Evolutionary conservation across 1,284 basidiomycete genomes (phyloP).

Genomic region (Marasmius oreades): DNA sequence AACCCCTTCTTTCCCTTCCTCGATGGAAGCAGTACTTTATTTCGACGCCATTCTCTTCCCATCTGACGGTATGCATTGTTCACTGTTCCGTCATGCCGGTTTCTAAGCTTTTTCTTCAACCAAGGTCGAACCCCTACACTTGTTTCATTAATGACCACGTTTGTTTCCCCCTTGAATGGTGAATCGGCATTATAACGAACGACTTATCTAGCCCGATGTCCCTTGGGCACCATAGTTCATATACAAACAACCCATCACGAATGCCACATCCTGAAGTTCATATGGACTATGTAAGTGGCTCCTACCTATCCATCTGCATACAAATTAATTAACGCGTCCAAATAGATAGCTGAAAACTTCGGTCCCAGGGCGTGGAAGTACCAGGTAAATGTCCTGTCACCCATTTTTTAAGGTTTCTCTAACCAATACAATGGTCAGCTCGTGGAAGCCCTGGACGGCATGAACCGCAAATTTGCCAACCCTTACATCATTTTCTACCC

Average conservation of each 20-base stretch:
- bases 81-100: neutral
- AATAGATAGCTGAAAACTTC: slow-evolving; percentile 59
- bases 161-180: neutral
- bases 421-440: slow-evolving; percentile 38
- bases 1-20: neutral
- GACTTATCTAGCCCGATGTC: slow-evolving; percentile 44
- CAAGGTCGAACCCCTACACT: slow-evolving; percentile 60
- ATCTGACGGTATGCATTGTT: slow-evolving; percentile 43
- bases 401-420: slow-evolving; percentile 1
- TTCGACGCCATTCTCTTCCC: slow-evolving; percentile 66
- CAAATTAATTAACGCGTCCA: slow-evolving; percentile 10
- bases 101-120: neutral
- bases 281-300: slow-evolving; percentile 65
- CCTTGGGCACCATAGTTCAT: slow-evolving; percentile 40
- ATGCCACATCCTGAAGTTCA: slow-evolving; percentile 78
- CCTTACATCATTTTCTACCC: slow-evolving; percentile 81
- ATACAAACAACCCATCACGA: slow-evolving; percentile 40
- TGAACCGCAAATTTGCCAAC: slow-evolving; percentile 70
- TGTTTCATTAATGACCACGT: slow-evolving; percentile 65
- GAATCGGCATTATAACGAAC: neutral
- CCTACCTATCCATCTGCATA: slow-evolving; percentile 7
- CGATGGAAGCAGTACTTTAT: slow-evolving; percentile 24
- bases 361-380: slow-evolving; percentile 68
- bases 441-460: slow-evolving; percentile 70
- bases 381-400: slow-evolving; percentile 42